Base-by-base conservation (phyloP, 768 basidiomycete species). In the Lactarius tabidus region DNA sequence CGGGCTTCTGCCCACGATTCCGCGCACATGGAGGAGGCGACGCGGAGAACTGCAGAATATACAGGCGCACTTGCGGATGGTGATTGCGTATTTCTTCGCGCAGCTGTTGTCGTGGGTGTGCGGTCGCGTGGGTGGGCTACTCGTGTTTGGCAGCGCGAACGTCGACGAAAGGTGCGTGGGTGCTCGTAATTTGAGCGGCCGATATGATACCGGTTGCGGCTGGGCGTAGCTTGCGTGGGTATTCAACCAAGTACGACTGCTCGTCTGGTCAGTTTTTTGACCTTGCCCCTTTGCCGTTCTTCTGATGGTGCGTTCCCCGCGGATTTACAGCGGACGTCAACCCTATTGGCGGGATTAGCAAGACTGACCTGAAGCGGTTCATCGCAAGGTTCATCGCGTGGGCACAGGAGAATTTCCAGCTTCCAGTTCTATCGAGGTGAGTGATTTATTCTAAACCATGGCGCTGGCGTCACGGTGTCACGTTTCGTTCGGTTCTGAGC, bases 1-100 rank as follows among this genome's bases (percentile, higher is more conserved):
- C 95, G 1, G 84, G 85, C 9, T 74, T 80, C 62, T 84, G 80
- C 64, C 89, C 89, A 4, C 84, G 82, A 60, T 99, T 94, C 78
- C 85, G 88, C 58, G 88, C 85, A 1, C 91, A 97, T 65, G 97
- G 97, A 3, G 97, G 97, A 0, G 81, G 85, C 7, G 76, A 77
- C 23, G 90, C 92, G 17, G 97, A 98, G 81, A 99, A 98, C 74
- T 98, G 75, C 97, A 99, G 75, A 99, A 99, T 72, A 98, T 99
- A 45, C 96, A 98, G 76, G 97, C 97, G 15, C 82, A 96, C 57
- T 74, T 98, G 59, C 81, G 97, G 9, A 99, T 99, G 97, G 90
- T 99, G 3, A 75, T 98, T 20, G 84, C 93, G 1, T 98, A 98
- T 74, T 77, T 97, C 77, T 98, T 98, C 70, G 95, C 96, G 9